Base-by-base conservation (phyloP, 2,329 filamentous ascomycete species). In the Remersonia thermophila region DNA sequence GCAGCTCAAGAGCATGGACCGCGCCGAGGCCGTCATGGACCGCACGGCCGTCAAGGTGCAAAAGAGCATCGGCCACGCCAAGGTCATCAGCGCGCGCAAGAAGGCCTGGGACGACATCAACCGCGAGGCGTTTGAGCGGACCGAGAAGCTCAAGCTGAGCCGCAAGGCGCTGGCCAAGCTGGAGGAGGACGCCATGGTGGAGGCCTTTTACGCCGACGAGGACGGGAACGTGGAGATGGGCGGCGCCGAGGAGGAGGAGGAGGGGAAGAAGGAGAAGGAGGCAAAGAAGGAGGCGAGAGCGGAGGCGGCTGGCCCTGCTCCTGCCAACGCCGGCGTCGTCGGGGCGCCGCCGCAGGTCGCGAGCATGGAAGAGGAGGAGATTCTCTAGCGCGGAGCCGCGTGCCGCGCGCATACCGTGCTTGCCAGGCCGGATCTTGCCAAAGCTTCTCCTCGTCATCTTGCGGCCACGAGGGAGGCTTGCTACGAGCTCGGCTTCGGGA, bases 1-100 rank as follows among this genome's bases (percentile, higher is more conserved):
- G 31, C 67, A 73, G 30, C 72, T 77, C 48, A 69, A 65, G 50
- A 69, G 61, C 33, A 58, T 71, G 42, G 73, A 77, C 53, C 67
- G 68, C 49, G 75, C 73, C 20, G 71, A 70, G 52, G 71, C 71
- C 26, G 55, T 79, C 36, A 57, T 69, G 52, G 75, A 77, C 52
- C 67, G 71, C 45, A 78, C 69, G 2, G 36, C 42, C 2, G 35
- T 33, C 20, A 49, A 48, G 35, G 42, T 48, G 9, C 34, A 47
- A 18, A 45, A 43, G 38, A 51, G 48, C 45, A 42, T 44, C 33
- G 38, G 33, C 16, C 35, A 42, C 13, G 45, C 47, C 38, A 40
- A 37, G 35, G 42, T 45, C 35, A 50, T 51, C 30, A n/a, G 43
- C 27, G 35, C 33, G 20, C 37, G 48, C n/a, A 45, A 44, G 34